Conservation (phyloP, 1,139 yeast genomes). For the Meyerozyma carpophila region DNA sequence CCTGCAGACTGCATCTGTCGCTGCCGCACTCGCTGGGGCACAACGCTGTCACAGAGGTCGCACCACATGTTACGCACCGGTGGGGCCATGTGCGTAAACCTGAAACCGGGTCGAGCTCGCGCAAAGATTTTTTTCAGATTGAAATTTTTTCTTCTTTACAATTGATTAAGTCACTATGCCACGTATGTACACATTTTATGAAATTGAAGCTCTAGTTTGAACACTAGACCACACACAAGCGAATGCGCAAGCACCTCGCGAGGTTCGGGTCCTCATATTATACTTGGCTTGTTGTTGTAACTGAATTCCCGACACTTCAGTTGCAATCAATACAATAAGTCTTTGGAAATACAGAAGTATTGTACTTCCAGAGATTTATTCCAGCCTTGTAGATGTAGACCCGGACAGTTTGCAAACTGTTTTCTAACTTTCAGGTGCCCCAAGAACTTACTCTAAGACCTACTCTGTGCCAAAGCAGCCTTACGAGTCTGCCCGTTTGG, state of each 20-base stretch:
- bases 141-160: slow-evolving; percentile 11
- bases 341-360: not conserved
- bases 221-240: slow-evolving; percentile 5
- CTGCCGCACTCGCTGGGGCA: not conserved
- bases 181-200: slow-evolving; percentile 38
- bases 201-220: slow-evolving; percentile 6
- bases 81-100: not conserved
- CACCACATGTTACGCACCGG: not conserved
- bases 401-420: slow-evolving; percentile 1
- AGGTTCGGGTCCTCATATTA: slow-evolving; percentile 71
- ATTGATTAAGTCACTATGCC: slow-evolving; percentile 41
- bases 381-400: slow-evolving; percentile 3
- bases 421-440: slow-evolving; percentile 66
- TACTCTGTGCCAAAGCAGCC: slow-evolving; percentile 99
- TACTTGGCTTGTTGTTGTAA: slow-evolving; percentile 38
- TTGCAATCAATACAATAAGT: slow-evolving; percentile 24
- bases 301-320: slow-evolving; percentile 92
- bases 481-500: slow-evolving; percentile 98
- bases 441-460: slow-evolving; percentile 99
- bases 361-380: not conserved
- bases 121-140: not conserved
- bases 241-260: slow-evolving; percentile 14
- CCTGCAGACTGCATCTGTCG: not conserved
- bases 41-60: not conserved
- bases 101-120: not conserved